These are phyloP conservation scores for Malassezia slooffiae DNA, from an alignment of 1,284 basidiomycete genomes.

Conservation along the genomic window DNA sequence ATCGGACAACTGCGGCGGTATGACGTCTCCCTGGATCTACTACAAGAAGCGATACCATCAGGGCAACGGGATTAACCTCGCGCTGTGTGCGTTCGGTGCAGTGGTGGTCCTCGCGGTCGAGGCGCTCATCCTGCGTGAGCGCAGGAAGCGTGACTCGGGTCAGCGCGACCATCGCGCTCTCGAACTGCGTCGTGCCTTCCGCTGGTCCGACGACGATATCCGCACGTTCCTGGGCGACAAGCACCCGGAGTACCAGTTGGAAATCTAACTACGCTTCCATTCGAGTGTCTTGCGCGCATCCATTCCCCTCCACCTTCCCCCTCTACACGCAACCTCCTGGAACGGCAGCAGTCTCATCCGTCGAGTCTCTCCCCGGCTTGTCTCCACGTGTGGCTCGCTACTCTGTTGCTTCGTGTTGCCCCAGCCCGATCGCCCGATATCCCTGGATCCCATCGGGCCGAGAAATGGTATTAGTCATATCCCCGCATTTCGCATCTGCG, in stretches of 20 bases:
- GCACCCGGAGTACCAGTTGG: slow-evolving; percentile 27
- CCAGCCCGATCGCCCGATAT: too few relatives aligned
- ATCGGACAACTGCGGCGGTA: slow-evolving; percentile 31
- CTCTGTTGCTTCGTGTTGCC: too few relatives aligned
- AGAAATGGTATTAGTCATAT: too few relatives aligned
- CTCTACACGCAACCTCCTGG: too few relatives aligned
- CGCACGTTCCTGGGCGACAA: slow-evolving; percentile 34
- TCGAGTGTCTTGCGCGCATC: too few relatives aligned
- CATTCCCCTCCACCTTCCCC: too few relatives aligned
- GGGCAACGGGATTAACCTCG: slow-evolving; percentile 29
- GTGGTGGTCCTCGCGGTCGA: slow-evolving; percentile 23
- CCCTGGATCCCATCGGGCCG: too few relatives aligned
- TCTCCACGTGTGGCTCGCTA: too few relatives aligned
- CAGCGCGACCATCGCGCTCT: slow-evolving; percentile 24
- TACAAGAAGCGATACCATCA: slow-evolving; percentile 18
- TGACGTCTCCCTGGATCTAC: slow-evolving; percentile 30
- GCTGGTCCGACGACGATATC: slow-evolving; percentile 26
- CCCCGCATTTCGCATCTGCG: too few relatives aligned
- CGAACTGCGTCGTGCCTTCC: slow-evolving; percentile 15
- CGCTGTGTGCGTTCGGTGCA: slow-evolving; percentile 18
- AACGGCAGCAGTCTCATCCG: too few relatives aligned
- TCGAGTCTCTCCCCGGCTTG: too few relatives aligned
- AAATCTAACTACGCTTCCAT: too few relatives aligned
- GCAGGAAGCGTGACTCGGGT: slow-evolving; percentile 19
- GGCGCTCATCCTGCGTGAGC: slow-evolving; percentile 26